Conservation (phyloP, 768 basidiomycete species). For the Mrakia blollopis region DNA sequence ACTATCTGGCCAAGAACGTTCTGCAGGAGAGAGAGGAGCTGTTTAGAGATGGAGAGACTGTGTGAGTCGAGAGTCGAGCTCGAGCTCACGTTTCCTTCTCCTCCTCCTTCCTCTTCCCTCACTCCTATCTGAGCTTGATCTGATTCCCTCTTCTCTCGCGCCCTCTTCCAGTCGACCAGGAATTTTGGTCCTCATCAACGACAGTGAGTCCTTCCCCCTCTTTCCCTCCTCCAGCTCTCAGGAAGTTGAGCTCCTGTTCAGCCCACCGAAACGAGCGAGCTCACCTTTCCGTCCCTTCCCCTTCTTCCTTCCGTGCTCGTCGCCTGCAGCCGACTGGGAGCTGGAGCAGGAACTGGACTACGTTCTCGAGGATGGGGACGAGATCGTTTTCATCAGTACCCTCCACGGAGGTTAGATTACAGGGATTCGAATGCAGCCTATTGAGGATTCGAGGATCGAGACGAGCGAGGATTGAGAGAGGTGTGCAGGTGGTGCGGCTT, state of each 20-base stretch:
- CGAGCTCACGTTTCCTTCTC: constrained; percentile 41
- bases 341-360: constrained; percentile 91
- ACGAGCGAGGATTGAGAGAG: too few species aligned
- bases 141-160: background rate
- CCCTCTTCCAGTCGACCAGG: constrained; percentile 70
- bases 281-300: background rate
- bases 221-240: background rate
- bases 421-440: too few species aligned
- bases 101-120: too few species aligned
- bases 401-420: constrained; percentile 71
- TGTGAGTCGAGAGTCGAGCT: constrained; percentile 55
- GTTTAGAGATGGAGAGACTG: constrained; percentile 78
- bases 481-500: too few species aligned
- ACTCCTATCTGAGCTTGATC: background rate
- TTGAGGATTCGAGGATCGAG: too few species aligned
- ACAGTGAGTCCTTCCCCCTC: constrained; percentile 46
- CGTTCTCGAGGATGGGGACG: constrained; percentile 67
- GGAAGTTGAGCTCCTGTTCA: too few species aligned
- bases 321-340: constrained; percentile 76
- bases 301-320: background rate
- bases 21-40: constrained; percentile 81
- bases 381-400: constrained; percentile 94
- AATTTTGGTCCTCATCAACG: constrained; percentile 92
- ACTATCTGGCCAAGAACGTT: constrained; percentile 67
- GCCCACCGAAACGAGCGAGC: background rate